Evolutionary conservation across 129 eudicot species (phyloP).

Genomic region (Calendula officinalis): DNA sequence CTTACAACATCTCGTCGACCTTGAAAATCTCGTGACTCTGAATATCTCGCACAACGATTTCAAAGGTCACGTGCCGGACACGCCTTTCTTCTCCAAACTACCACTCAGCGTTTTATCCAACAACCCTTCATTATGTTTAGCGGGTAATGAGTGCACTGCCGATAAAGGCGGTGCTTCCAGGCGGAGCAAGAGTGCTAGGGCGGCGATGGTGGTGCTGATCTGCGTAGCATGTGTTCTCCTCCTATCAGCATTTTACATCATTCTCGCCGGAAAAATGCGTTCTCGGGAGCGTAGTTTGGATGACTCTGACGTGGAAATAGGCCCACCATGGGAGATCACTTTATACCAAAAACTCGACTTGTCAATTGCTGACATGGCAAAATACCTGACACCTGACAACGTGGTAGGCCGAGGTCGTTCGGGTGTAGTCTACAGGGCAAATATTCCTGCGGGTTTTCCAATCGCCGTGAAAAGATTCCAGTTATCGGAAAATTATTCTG

Average conservation of each 20-base stretch:
- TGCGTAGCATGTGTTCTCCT: constrained; percentile 62
- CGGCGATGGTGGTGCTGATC: constrained; percentile 84
- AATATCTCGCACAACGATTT: constrained; percentile 74
- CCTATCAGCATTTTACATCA: constrained; percentile 62
- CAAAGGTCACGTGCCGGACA: constrained; percentile 87
- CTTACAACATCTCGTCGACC: constrained; percentile 49
- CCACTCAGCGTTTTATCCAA: constrained; percentile 67
- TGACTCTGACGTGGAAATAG: constrained; percentile 70
- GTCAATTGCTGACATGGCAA: constrained; percentile 70
- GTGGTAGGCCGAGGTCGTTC: constrained; percentile 73
- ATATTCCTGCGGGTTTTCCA: constrained; percentile 43
- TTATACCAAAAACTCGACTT: constrained; percentile 86
- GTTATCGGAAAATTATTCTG: constrained; percentile 54
- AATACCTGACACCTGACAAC: constrained; percentile 55
- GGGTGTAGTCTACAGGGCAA: constrained; percentile 69
- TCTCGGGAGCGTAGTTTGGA: constrained; percentile 29
- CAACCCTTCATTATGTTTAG: constrained; percentile 57
- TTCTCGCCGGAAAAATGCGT: constrained; percentile 49
- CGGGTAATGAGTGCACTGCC: constrained; percentile 49
- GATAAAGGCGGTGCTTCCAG: constrained; percentile 35
- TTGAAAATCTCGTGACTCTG: constrained; percentile 78
- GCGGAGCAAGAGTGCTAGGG: constrained; percentile 63
- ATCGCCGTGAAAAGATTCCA: constrained; percentile 76
- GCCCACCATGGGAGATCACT: constrained; percentile 92
- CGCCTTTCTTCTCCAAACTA: constrained; percentile 71